These are phyloP conservation scores for Penicillium verhagenii DNA, from an alignment of 495 filamentous ascomycete genomes.

Conservation along the genomic window DNA sequence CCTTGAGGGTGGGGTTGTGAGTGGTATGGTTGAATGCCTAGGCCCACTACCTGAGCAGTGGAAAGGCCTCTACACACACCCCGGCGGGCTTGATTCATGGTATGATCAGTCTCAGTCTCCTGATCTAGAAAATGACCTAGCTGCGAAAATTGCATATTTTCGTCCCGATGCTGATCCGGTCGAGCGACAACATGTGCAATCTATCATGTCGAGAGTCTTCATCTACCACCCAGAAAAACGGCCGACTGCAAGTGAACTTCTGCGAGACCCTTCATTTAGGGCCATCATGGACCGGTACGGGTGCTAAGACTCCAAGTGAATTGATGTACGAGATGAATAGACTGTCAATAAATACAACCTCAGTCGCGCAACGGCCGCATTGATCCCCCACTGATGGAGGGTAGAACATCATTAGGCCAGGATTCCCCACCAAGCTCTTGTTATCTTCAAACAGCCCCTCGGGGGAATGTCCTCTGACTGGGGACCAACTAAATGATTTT, in stretches of 20 bases:
- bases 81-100: slow-evolving; percentile 16
- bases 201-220: slow-evolving; percentile 27
- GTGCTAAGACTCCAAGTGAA: too few species aligned
- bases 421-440: too few species aligned
- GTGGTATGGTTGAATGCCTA: slow-evolving; percentile 16
- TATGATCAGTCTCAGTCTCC: slow-evolving; percentile 13
- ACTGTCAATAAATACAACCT: too few species aligned
- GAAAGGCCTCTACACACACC: slow-evolving; percentile 10
- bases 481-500: too few species aligned
- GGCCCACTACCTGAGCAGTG: slow-evolving; percentile 13
- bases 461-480: too few species aligned
- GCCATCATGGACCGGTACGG: slow-evolving; percentile 25
- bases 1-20: slow-evolving; percentile 8
- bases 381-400: too few species aligned
- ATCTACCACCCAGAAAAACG: slow-evolving; percentile 21
- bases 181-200: slow-evolving; percentile 22
- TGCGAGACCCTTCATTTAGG: slow-evolving; percentile 25
- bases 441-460: too few species aligned
- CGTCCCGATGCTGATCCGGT: slow-evolving; percentile 19
- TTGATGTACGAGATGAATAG: too few species aligned
- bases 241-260: slow-evolving; percentile 15
- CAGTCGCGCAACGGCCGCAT: too few species aligned
- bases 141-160: slow-evolving; percentile 19
- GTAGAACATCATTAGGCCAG: too few species aligned
- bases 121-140: slow-evolving; percentile 10